These are phyloP conservation scores for Fraxinus anomala DNA, from an alignment of 257 asterid genomes.

Conservation along the genomic window DNA sequence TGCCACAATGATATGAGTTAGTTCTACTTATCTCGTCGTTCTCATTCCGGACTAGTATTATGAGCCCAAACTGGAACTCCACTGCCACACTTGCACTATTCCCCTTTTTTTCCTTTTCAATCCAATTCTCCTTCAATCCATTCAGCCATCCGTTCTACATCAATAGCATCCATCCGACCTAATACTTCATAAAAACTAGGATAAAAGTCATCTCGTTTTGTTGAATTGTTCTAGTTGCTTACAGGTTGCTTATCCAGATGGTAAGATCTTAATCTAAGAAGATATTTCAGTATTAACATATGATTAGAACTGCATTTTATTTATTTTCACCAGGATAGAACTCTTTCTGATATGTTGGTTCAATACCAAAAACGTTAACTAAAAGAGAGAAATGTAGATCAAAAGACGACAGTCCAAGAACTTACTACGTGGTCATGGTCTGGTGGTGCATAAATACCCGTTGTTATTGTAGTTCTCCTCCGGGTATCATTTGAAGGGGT, in stretches of 20 bases:
- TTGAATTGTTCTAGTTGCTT: background rate
- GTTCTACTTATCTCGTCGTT: too few species aligned
- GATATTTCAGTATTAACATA: background rate
- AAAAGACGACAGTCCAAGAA: background rate
- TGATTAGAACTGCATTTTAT: background rate
- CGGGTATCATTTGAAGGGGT: slow-evolving; percentile 57
- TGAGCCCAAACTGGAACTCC: too few species aligned
- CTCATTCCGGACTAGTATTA: too few species aligned
- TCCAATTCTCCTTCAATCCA: too few species aligned
- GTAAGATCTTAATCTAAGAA: background rate
- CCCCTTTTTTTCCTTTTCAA: too few species aligned
- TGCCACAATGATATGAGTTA: too few species aligned
- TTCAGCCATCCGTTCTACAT: too few species aligned
- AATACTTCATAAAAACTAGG: background rate
- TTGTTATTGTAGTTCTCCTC: slow-evolving; percentile 66
- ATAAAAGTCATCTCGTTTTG: background rate
- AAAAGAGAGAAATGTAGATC: background rate
- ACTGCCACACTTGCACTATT: too few species aligned
- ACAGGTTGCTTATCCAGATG: background rate
- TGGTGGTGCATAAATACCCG: slow-evolving; percentile 87
- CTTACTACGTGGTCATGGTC: slow-evolving; percentile 86
- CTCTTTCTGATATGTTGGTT: background rate
- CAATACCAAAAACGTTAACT: background rate
- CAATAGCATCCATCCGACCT: background rate
- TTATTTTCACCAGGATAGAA: background rate